A percentile compares a stretch with the other conserved stretches of the same genome.
These are phyloP conservation scores for Jatropha multifida DNA, from an alignment of 441 rosid genomes.

Conservation along the genomic window DNA sequence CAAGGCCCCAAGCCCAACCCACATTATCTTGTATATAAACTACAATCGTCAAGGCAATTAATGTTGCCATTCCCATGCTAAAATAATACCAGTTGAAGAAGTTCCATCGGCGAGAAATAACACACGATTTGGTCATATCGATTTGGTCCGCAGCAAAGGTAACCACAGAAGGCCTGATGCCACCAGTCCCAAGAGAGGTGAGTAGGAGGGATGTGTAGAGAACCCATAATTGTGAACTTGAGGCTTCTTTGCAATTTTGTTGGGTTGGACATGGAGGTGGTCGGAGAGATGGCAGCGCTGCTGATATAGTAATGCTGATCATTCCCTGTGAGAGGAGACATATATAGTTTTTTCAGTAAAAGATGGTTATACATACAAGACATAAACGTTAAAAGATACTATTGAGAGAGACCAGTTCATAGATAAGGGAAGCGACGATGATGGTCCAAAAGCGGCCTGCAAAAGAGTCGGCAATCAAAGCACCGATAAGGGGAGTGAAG, in stretches of 20 bases:
- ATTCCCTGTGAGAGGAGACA: slow-evolving; percentile 34
- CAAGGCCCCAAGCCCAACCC: slow-evolving; percentile 71
- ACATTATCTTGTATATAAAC: slow-evolving; percentile 65
- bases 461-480: slow-evolving; percentile 56
- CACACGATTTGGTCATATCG: slow-evolving; percentile 40
- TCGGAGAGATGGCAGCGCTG: slow-evolving; percentile 39
- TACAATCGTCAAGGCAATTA: slow-evolving; percentile 47
- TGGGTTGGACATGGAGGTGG: slow-evolving; percentile 54
- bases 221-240: slow-evolving; percentile 39
- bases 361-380: too few species aligned
- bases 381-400: too few species aligned
- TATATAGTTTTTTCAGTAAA: too few species aligned
- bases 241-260: slow-evolving; percentile 52
- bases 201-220: slow-evolving; percentile 60
- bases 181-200: slow-evolving; percentile 53
- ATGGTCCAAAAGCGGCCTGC: slow-evolving; percentile 65
- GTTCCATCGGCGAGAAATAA: slow-evolving; percentile 41
- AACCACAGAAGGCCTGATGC: slow-evolving; percentile 61
- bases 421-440: slow-evolving; percentile 41
- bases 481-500: slow-evolving; percentile 56
- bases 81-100: slow-evolving; percentile 73
- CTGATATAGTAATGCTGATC: slow-evolving; percentile 48
- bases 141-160: slow-evolving; percentile 65
- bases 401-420: slow-evolving; percentile 39
- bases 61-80: slow-evolving; percentile 52